Evolutionary conservation across 225 moss, liverwort and hornwort species (phyloP), one percentile per base, ranked within the genome.

Genomic region (Pleurozium schreberi): DNA sequence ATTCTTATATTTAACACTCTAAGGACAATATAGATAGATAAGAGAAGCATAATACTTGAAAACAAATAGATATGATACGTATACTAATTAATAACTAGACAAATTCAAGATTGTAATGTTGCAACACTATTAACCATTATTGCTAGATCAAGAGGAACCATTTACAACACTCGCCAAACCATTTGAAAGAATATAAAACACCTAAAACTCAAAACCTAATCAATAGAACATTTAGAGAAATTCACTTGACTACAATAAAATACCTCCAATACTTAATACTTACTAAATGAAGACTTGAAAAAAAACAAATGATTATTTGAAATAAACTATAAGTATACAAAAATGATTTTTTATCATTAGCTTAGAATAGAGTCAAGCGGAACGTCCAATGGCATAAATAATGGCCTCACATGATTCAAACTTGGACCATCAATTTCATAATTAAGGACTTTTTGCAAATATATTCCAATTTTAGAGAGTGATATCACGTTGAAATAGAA

Each of bases 341-440:
- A 5, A 3, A 42, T 40, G 26, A 70, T 8, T 26, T 26, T 5
- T 42, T 42, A n/a, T 42, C 42, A 42, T 42, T 27, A 70, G 26
- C 3, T 26, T 3, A 42, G 0, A 42, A 9, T 70, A 26, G 3
- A 40, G 14, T 26, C 42, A 53, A 40, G n/a, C n/a, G n/a, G n/a
- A n/a, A n/a, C 1, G 6, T 0, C 8, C 27, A 70, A 8, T 9
- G 1, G 1, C 14, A 42, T 25, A 69, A 40, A 40, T 42, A 45
- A 16, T 4, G 25, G 3, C 38, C 20, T 38, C 0, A 25, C 1
- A 70, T 14, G 3, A 42, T 70, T 42, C 3, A 2, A 42, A 40
- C 5, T 2, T 0, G 4, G 0, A 8, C 42, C 42, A 42, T 42
- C 14, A 70, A 70, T 25, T 42, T 8, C 4, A 25, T 0, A 42